Evolutionary conservation across 345 rosid species (phyloP), one percentile per base, ranked within the genome.

Genomic region (Linum usitatissimum): DNA sequence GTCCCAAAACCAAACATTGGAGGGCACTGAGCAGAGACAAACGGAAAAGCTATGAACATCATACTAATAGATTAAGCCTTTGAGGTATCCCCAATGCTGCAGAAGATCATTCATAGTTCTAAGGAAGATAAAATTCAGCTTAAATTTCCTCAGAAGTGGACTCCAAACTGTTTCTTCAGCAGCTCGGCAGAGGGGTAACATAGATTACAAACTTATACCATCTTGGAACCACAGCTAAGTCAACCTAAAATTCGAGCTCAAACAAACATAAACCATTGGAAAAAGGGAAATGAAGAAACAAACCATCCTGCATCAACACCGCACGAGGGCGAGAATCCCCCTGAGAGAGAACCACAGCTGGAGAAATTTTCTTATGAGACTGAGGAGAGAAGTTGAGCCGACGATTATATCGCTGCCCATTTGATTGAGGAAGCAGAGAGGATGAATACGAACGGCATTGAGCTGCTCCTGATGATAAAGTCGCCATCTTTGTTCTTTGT

Each of bases 401-500:
- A 61, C 57, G 72, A 48, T 60, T 45, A 45, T 13, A 15, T 45
- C 51, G 72, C 34, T 68, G 60, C 39, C 71, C 76, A 53, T 68
- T 61, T 28, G 71, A 69, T 17, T 78, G 73, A 38, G 77, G 69
- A 42, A 40, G 18, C 15, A 63, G 23, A 39, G 72, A 60, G 49
- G 56, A 31, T 3, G 78, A 70, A 73, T 62, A 67, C 0, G 83
- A 76, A 53, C 71, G 76, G 61, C 77, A 76, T 61, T 70, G 69
- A 51, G 80, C 63, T 14, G 38, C 38, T 34, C 38, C 38, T 34
- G 94, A 71, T 73, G 84, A 80, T 36, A 88, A 67, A 63, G 85
- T 30, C 39, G 91, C 83, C 96, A 90, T 88, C 74, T 58, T 45
- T 8, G 0, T n/a, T n/a, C n/a, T n/a, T n/a, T n/a, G n/a, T n/a